Evolutionary conservation across 2,329 filamentous ascomycete genomes (phyloP).

Genomic region (Aspergillus sp.): DNA sequence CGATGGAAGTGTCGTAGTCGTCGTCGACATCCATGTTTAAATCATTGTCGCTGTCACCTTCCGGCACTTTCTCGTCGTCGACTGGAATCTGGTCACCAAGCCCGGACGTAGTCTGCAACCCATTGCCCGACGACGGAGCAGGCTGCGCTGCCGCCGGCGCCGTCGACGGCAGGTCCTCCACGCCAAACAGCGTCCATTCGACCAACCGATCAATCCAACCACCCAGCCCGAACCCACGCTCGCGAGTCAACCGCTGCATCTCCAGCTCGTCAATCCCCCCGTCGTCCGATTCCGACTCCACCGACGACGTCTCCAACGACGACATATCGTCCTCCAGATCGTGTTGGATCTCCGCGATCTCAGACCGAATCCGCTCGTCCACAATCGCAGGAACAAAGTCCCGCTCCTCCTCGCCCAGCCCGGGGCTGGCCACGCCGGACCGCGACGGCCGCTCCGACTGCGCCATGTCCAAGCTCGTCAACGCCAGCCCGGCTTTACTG

Average conservation of each 20-base stretch:
- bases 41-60: slow-evolving; percentile 3
- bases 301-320: slow-evolving; percentile 7
- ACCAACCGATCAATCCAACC: slow-evolving; percentile 50
- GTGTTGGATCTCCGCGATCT: slow-evolving; percentile 26
- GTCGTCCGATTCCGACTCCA: slow-evolving; percentile 12
- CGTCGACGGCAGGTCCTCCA: slow-evolving; percentile 35
- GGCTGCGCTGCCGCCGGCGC: background rate
- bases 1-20: slow-evolving; percentile 16
- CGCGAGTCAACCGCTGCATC: slow-evolving; percentile 41
- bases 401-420: slow-evolving; percentile 7
- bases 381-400: slow-evolving; percentile 42
- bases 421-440: slow-evolving; percentile 5
- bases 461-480: slow-evolving; percentile 10
- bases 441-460: slow-evolving; percentile 1
- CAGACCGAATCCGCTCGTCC: slow-evolving; percentile 32
- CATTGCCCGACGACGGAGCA: background rate
- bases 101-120: background rate
- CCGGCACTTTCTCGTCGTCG: background rate
- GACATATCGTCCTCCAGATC: slow-evolving; percentile 10
- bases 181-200: slow-evolving; percentile 48
- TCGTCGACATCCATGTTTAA: slow-evolving; percentile 11
- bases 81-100: background rate
- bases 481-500: slow-evolving; percentile 13
- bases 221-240: slow-evolving; percentile 47
- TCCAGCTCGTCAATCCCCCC: slow-evolving; percentile 45